Percentiles rank a stretch among this genome's conserved stretches.
Evolutionary conservation across 208 protist species (phyloP).

Genomic region (Trypanosoma grayi): DNA sequence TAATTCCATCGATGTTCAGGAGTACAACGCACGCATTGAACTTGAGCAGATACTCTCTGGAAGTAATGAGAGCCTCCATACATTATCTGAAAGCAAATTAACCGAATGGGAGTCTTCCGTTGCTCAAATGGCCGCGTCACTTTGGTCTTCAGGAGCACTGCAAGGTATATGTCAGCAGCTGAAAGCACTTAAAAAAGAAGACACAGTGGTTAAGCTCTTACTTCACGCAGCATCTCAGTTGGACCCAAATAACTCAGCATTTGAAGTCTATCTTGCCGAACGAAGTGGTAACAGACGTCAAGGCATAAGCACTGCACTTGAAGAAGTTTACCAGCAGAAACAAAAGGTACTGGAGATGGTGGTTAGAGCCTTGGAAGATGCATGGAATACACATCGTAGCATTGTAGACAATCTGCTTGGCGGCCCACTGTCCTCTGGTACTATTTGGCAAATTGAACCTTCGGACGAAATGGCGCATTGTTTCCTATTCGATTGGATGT

Average conservation of each 20-base stretch:
- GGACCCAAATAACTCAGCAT: slow-evolving; percentile 57
- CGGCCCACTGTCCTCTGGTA: slow-evolving; percentile 63
- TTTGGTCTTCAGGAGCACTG: slow-evolving; percentile 79
- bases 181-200: slow-evolving; percentile 58
- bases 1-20: slow-evolving; percentile 54
- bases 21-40: slow-evolving; percentile 60
- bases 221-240: slow-evolving; percentile 82
- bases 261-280: slow-evolving; percentile 58
- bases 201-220: slow-evolving; percentile 70
- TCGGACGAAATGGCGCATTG: slow-evolving; percentile 83
- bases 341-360: slow-evolving; percentile 51
- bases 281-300: slow-evolving; percentile 24
- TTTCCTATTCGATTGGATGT: slow-evolving; percentile 86
- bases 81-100: slow-evolving; percentile 48
- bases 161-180: slow-evolving; percentile 77
- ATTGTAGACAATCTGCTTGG: slow-evolving; percentile 81
- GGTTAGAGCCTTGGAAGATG: slow-evolving; percentile 48
- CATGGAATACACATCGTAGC: slow-evolving; percentile 78
- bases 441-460: slow-evolving; percentile 85
- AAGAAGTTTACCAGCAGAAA: slow-evolving; percentile 62
- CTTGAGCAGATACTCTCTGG: slow-evolving; percentile 49
- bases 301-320: slow-evolving; percentile 10
- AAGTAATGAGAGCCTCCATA: slow-evolving; percentile 34
- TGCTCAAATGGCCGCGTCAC: slow-evolving; percentile 50
- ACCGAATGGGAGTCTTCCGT: slow-evolving; percentile 63